Base-by-base conservation (phyloP, 2,329 filamentous ascomycete genomes). In the Curvularia hawaiiensis region DNA sequence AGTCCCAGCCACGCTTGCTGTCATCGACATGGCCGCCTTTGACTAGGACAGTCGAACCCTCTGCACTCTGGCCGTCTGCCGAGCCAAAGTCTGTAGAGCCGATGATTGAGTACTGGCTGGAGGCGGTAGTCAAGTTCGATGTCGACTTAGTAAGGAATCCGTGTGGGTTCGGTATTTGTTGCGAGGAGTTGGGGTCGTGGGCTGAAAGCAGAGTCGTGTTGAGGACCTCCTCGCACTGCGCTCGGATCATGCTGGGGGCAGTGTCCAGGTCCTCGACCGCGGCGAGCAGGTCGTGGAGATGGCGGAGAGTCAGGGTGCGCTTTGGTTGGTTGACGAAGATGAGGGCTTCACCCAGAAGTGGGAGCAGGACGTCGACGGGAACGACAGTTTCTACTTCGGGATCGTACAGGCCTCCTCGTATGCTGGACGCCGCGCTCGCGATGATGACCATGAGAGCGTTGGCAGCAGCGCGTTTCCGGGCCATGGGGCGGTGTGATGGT, bases 331-430 rank as follows among this genome's bases (percentile, higher is more conserved):
- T 86, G 59, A 96, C 80, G 60, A 97, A 91, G 1, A 91, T 85
- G 3, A 94, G 85, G 0, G 89, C 87, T 78, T 98, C 94, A 50
- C 92, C 93, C 1, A 98, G 83, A 14, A 98, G 81, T 3, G 90
- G 87, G 9, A 97, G 82, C 22, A 98, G 78, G 51, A 93, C 93
- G 67, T 98, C 94, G 61, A 96, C 90, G 66, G 91, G 91, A 18
- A 97, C 90, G 7, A 96, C 91, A 0, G 91, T 88, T 69, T 93
- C 90, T 12, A 90, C 85, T 18, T 86, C 84, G 24, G 88, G 87
- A 71, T 98, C 93, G 73, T 92, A 96, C 2, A 97, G 81, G 1
- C 94, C 94, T 54, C 94, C 94, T 56, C 91, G 90, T 67, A 98
- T 96, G 72, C 91, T 94, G 75, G 97, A 92, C 56, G 91, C 90